Conservation (phyloP, 139 green algal genomes). For the Auxenochlorella protothecoides region DNA sequence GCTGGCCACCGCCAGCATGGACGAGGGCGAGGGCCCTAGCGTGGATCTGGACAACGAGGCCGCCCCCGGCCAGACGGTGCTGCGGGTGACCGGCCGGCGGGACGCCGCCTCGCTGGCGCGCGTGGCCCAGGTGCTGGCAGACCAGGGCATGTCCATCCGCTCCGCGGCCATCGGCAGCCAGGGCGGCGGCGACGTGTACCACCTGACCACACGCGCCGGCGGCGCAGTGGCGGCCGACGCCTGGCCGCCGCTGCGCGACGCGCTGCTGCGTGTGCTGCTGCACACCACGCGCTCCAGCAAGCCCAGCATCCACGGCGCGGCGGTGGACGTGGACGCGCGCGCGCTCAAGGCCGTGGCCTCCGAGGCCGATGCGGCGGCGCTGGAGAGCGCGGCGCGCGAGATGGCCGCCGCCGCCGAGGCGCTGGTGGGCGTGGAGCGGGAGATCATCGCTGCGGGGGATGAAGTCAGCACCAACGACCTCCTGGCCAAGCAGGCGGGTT, state of each 20-base stretch:
- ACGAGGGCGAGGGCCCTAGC: neutral
- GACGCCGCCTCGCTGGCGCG: neutral
- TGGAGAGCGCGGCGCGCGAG: constrained; percentile 77
- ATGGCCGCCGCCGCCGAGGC: constrained; percentile 66
- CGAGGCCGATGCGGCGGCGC: constrained; percentile 41
- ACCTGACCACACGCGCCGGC: neutral
- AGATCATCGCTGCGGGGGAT: constrained; percentile 37
- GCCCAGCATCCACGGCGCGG: constrained; percentile 74
- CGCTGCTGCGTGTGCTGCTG: constrained; percentile 41
- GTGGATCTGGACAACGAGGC: neutral
- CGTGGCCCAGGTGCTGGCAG: neutral
- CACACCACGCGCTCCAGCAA: constrained; percentile 41
- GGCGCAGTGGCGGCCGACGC: constrained; percentile 16
- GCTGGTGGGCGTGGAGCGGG: constrained; percentile 66
- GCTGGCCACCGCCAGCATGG: neutral
- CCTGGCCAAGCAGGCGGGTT: constrained; percentile 24
- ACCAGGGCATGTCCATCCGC: neutral
- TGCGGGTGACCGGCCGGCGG: neutral
- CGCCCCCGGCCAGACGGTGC: neutral
- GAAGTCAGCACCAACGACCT: neutral
- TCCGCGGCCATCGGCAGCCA: neutral
- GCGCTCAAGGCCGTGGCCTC: constrained; percentile 19
- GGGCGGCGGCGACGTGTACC: constrained; percentile 2
- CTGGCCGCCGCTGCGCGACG: constrained; percentile 29
- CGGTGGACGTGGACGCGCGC: constrained; percentile 45